These are phyloP conservation scores for Copromyces sp. DNA, from an alignment of 495 filamentous ascomycete species.

Conservation along the genomic window DNA sequence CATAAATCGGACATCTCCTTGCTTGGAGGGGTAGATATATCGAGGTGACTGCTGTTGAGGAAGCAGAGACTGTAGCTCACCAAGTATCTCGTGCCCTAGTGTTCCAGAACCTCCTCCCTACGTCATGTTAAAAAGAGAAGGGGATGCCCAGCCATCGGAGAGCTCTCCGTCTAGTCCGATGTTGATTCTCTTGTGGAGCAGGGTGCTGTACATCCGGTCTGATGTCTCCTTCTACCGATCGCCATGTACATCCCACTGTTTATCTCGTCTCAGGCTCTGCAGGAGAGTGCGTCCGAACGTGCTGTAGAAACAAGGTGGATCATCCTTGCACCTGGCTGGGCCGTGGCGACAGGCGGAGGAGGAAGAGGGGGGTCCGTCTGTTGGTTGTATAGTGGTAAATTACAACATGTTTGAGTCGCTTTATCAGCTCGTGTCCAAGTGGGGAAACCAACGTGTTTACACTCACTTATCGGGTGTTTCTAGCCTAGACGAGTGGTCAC, in stretches of 20 bases:
- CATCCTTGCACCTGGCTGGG: background rate
- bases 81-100: background rate
- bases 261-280: background rate
- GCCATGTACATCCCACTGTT: background rate
- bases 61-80: background rate
- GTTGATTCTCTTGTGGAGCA: background rate
- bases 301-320: background rate
- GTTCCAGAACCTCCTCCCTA: background rate
- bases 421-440: background rate
- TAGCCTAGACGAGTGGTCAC: background rate
- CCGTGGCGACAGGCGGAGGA: background rate
- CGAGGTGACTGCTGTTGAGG: background rate
- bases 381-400: background rate
- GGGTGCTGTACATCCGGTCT: background rate
- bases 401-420: background rate
- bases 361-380: background rate
- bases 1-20: background rate
- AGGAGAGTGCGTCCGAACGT: background rate
- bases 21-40: background rate
- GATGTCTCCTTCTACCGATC: background rate
- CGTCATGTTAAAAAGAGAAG: background rate
- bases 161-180: background rate
- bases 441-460: background rate
- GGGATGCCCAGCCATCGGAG: background rate
- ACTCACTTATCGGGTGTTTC: background rate